A percentile compares a stretch with the other conserved stretches of the same genome.
These are phyloP conservation scores for Claviceps spartinae DNA, from an alignment of 2,329 filamentous ascomycete species.

Conservation along the genomic window DNA sequence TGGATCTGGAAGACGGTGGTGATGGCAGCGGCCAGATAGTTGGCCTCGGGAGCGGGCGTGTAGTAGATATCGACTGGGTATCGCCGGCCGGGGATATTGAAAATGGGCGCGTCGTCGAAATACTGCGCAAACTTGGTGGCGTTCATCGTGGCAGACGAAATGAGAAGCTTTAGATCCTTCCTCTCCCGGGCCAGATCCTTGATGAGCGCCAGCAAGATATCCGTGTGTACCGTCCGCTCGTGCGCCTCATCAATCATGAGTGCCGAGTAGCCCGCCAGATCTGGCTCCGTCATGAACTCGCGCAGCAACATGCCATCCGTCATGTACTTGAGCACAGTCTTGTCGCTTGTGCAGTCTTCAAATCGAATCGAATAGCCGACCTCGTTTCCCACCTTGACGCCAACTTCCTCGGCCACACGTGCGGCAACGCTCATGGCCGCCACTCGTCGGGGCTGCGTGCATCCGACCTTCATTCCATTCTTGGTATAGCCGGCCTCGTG, in stretches of 20 bases:
- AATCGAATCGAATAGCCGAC: slow-evolving; percentile 94
- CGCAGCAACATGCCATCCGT: slow-evolving; percentile 91
- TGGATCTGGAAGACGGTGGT: slow-evolving; percentile 95
- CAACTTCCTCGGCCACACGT: slow-evolving; percentile 89
- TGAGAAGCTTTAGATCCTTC: slow-evolving; percentile 77
- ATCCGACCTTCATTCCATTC: slow-evolving; percentile 71
- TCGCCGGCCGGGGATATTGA: slow-evolving; percentile 81
- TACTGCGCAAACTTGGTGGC: slow-evolving; percentile 84
- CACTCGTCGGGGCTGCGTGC: slow-evolving; percentile 87
- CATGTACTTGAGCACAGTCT: slow-evolving; percentile 90
- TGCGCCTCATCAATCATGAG: slow-evolving; percentile 98
- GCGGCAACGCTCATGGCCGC: slow-evolving; percentile 96
- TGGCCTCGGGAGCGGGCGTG: slow-evolving; percentile 79
- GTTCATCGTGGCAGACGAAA: slow-evolving; percentile 90
- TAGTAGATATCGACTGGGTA: slow-evolving; percentile 90
- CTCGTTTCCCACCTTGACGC: slow-evolving; percentile 76
- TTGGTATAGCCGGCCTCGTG: slow-evolving; percentile 86
- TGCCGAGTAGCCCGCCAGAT: slow-evolving; percentile 68
- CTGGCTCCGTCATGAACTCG: slow-evolving; percentile 80
- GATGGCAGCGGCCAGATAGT: slow-evolving; percentile 82
- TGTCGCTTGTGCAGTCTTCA: slow-evolving; percentile 81
- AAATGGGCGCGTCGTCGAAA: slow-evolving; percentile 85
- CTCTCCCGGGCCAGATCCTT: slow-evolving; percentile 78
- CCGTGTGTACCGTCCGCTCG: slow-evolving; percentile 81
- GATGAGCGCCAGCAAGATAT: slow-evolving; percentile 75